These are phyloP conservation scores for Rhodotorula babjevae DNA, from an alignment of 768 basidiomycete genomes.

Conservation along the genomic window DNA sequence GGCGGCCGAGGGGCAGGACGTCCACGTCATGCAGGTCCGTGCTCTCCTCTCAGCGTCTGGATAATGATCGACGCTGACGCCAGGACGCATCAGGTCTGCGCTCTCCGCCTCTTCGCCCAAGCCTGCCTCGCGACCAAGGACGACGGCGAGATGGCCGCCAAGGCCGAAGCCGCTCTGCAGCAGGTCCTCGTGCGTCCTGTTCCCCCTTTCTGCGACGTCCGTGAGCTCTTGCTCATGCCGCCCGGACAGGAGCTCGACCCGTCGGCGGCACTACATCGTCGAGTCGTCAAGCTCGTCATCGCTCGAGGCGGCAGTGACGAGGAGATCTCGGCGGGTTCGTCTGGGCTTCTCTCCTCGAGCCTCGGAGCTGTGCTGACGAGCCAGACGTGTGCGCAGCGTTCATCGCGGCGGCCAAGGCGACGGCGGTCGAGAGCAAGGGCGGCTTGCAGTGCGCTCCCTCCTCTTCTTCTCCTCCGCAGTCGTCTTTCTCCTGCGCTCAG, in stretches of 20 bases:
- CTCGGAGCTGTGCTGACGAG: no score
- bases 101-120: conserved; percentile 1
- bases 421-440: no score
- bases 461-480: no score
- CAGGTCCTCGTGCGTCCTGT: not conserved
- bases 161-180: conserved; percentile 1
- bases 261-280: not conserved
- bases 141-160: not conserved
- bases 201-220: no score
- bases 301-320: conserved; percentile 2
- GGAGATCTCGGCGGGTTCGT: conserved; percentile 2
- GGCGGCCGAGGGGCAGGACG: not conserved
- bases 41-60: no score
- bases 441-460: no score
- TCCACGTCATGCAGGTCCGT: not conserved
- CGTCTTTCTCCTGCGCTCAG: not conserved
- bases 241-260: conserved; percentile 2
- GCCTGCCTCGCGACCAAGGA: not conserved
- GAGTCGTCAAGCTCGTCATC: conserved; percentile 17
- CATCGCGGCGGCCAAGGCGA: no score
- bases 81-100: not conserved
- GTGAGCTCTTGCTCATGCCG: accelerated
- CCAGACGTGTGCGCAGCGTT: no score
- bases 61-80: no score
- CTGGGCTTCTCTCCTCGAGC: not conserved